Percentiles rank a stretch among this genome's conserved stretches.
phyloP scores from a whole-genome alignment of 805 yeast species.

The Wickerhamomyces bisporus region DNA sequence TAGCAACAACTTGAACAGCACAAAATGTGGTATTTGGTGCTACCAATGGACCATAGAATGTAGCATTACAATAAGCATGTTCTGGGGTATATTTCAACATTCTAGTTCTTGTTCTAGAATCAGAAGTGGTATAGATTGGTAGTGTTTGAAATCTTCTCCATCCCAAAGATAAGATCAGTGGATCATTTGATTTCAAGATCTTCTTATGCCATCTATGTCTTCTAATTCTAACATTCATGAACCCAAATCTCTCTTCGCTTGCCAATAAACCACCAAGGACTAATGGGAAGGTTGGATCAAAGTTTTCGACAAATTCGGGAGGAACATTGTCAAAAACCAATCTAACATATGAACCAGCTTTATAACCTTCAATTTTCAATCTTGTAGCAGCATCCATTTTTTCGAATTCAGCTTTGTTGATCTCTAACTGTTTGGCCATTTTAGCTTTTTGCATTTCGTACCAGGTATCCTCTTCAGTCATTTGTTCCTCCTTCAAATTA shows the following conservation, averaged over 20 bases:
- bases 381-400: constrained; percentile 74
- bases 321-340: constrained; percentile 79
- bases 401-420: constrained; percentile 76
- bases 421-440: constrained; percentile 92
- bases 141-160: constrained; percentile 98
- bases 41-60: constrained; percentile 94
- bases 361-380: constrained; percentile 79
- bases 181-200: constrained; percentile 92
- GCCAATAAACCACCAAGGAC: constrained; percentile 87
- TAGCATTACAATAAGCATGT: constrained; percentile 92
- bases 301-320: constrained; percentile 83
- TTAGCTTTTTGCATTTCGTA: constrained; percentile 95
- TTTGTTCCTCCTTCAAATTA: constrained; percentile 75
- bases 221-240: constrained; percentile 88
- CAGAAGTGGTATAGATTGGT: constrained; percentile 94
- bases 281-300: constrained; percentile 80
- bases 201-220: constrained; percentile 99
- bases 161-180: constrained; percentile 87
- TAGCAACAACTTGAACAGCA: constrained; percentile 86
- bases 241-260: constrained; percentile 90
- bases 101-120: constrained; percentile 95
- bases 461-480: constrained; percentile 91
- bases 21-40: constrained; percentile 98
- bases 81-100: constrained; percentile 98
- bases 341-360: constrained; percentile 92